Evolutionary conservation across 1,284 basidiomycete genomes (phyloP).

Genomic region (Boletus holoroseus): DNA sequence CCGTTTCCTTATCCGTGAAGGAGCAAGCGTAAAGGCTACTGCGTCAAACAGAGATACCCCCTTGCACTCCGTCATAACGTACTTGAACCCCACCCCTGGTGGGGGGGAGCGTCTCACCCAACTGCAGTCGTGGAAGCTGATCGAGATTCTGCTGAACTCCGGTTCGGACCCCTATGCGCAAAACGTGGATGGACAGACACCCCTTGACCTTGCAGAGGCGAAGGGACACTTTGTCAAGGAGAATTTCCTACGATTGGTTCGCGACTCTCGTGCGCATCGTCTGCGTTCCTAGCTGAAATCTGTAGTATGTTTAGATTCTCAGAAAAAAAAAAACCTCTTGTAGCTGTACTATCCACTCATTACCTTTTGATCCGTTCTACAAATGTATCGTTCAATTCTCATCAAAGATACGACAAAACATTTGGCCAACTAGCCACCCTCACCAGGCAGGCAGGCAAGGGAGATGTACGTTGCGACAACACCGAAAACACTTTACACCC

Average conservation of each 20-base stretch:
- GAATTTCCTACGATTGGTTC: constrained; percentile 4
- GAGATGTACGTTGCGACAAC: neutral
- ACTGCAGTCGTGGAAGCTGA: neutral
- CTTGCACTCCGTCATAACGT: neutral
- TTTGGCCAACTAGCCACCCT: neutral
- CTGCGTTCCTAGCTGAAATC: neutral
- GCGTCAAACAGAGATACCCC: neutral
- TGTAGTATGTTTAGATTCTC: neutral
- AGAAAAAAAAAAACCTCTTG: neutral
- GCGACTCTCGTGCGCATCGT: neutral
- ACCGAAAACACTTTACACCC: neutral
- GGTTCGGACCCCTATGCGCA: neutral
- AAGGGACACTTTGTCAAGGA: neutral
- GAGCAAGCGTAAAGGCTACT: neutral
- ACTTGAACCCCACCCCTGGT: too few species aligned
- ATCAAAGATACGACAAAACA: neutral
- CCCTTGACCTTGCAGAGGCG: constrained; percentile 1
- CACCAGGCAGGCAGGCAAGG: neutral
- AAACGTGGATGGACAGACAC: neutral
- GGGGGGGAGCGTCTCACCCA: too few species aligned
- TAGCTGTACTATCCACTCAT: neutral
- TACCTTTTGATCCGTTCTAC: too few species aligned
- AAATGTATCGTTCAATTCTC: neutral
- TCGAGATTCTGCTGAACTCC: neutral
- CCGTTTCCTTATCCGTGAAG: neutral